Conservation (phyloP, 2,329 filamentous ascomycete species). For the Aspergillus sp. region DNA sequence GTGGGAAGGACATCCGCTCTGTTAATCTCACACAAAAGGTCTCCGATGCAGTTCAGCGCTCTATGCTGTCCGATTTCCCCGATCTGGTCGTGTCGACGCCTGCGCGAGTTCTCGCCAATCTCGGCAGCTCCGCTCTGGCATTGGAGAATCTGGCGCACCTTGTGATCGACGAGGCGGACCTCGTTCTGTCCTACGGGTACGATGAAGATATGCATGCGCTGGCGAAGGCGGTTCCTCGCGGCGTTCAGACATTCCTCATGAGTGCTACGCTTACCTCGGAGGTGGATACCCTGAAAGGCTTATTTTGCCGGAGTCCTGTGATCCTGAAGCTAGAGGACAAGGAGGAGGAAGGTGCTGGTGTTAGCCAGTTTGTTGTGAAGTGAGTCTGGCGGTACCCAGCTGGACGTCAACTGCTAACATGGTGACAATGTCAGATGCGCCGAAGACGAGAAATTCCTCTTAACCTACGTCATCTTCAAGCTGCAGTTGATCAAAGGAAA, state of each 20-base stretch:
- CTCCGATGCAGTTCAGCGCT: constrained; percentile 77
- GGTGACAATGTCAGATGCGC: constrained; percentile 50
- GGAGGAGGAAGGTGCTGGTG: constrained; percentile 63
- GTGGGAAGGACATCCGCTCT: constrained; percentile 69
- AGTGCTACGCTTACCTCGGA: constrained; percentile 86
- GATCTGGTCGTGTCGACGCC: constrained; percentile 90
- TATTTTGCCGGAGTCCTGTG: constrained; percentile 75
- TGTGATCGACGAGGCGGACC: constrained; percentile 87
- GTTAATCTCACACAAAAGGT: constrained; percentile 87
- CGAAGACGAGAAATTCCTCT: constrained; percentile 95
- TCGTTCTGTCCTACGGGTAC: constrained; percentile 90
- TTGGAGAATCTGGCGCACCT: constrained; percentile 64
- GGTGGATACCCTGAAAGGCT: constrained; percentile 70
- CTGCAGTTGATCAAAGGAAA: constrained; percentile 90
- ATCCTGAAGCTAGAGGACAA: constrained; percentile 74
- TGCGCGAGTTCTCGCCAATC: constrained; percentile 67
- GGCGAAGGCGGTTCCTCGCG: constrained; percentile 67
- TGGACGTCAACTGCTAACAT: constrained; percentile 8
- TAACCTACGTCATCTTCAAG: constrained; percentile 92
- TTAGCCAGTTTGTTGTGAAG: constrained; percentile 83
- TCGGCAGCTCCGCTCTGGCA: constrained; percentile 62
- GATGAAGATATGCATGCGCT: constrained; percentile 79
- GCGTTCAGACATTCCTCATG: constrained; percentile 84
- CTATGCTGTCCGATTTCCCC: constrained; percentile 73
- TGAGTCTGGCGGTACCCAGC: constrained; percentile 30